These are phyloP conservation scores for Paecilomyces niveus DNA, from an alignment of 2,329 filamentous ascomycete genomes.

Conservation along the genomic window DNA sequence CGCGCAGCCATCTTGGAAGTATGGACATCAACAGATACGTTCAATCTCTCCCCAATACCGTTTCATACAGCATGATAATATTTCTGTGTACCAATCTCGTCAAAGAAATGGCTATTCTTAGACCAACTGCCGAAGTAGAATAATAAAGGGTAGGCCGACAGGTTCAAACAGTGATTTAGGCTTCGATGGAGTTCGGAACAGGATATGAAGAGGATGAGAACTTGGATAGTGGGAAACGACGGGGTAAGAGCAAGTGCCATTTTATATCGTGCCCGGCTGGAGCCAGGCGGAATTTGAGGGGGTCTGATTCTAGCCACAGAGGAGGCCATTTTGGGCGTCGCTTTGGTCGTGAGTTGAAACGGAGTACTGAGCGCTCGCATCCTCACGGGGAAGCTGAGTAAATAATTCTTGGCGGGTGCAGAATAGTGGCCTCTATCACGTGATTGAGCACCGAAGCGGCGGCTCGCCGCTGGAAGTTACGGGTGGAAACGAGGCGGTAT, in stretches of 20 bases:
- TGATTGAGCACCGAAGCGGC: not conserved
- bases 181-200: not conserved
- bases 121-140: not conserved
- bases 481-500: not conserved
- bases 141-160: not conserved
- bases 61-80: too few species aligned
- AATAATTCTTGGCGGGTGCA: not conserved
- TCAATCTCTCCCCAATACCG: too few species aligned
- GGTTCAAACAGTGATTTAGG: not conserved
- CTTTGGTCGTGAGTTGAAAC: not conserved
- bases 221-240: too few species aligned
- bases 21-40: too few species aligned
- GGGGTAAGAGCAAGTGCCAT: not conserved
- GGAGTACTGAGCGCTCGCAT: not conserved
- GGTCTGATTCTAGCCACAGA: not conserved
- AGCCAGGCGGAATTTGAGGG: not conserved
- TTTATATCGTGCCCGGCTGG: not conserved
- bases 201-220: not conserved
- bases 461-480: not conserved
- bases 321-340: slow-evolving; percentile 1
- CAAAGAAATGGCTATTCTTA: too few species aligned
- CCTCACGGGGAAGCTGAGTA: not conserved
- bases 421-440: not conserved
- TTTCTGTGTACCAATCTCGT: too few species aligned
- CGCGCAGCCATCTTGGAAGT: too few species aligned